Conservation (phyloP, 176 grass and related monocot genomes). For the maize (Zea mays) region Zm-B73-REFERENCE-NAM-5.0 NC_050103.1:97457501-97458000, state of each 20-base stretch:
- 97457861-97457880: background rate
- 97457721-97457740: background rate
- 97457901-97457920: background rate
- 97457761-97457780: conserved; percentile 20
- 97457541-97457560: conserved; percentile 34
- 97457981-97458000: conserved; percentile 96
- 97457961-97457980: conserved; percentile 62
- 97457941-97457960: conserved; percentile 16
- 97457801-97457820: conserved; percentile 91
- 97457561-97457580: conserved; percentile 92
- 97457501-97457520: background rate
- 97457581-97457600: conserved; percentile 63
- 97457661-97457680: conserved; percentile 16
- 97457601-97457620: conserved; percentile 67
- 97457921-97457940: background rate
- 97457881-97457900: background rate
- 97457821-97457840: conserved; percentile 94
- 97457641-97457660: background rate
- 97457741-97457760: conserved; percentile 29
- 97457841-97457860: conserved; percentile 99
- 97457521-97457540: conserved; percentile 10
- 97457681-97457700: background rate
- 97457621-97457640: conserved; percentile 82
- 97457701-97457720: background rate
- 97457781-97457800: conserved; percentile 74